These are phyloP conservation scores for Eucommia ulmoides DNA, from an alignment of 257 asterid species.

Conservation along the genomic window DNA sequence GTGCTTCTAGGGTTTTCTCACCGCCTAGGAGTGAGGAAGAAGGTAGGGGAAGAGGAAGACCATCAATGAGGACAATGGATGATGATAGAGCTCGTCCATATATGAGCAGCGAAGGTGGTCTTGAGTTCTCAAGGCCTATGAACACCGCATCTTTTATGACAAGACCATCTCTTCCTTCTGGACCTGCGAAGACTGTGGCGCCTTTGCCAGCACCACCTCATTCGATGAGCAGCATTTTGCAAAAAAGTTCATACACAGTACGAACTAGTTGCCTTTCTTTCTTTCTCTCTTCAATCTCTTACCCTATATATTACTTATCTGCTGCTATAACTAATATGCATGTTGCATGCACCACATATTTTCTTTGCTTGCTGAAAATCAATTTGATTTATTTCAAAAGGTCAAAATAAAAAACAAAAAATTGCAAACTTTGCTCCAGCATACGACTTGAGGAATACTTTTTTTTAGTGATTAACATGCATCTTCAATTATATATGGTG, in stretches of 20 bases:
- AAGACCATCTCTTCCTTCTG: constrained; percentile 38
- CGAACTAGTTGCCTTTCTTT: no score
- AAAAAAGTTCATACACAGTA: constrained; percentile 52
- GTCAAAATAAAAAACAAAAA: no score
- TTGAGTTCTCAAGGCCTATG: constrained; percentile 43
- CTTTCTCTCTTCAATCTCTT: no score
- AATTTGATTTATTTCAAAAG: no score
- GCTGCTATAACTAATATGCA: no score
- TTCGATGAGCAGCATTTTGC: constrained; percentile 33
- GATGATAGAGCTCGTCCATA: constrained; percentile 38
- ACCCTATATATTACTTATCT: no score
- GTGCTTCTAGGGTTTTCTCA: constrained; percentile 35
- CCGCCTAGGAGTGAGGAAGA: constrained; percentile 54
- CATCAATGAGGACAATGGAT: constrained; percentile 33
- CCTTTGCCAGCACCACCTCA: constrained; percentile 31
- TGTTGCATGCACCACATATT: no score
- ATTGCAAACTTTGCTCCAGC: no score
- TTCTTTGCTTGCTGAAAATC: no score
- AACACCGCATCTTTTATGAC: constrained; percentile 31
- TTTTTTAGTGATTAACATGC: no score
- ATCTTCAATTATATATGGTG: no score
- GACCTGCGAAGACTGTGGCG: constrained; percentile 30
- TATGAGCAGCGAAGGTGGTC: constrained; percentile 37
- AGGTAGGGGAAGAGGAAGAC: constrained; percentile 29
- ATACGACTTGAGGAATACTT: no score